A percentile compares a stretch with the other conserved stretches of the same genome.
These are phyloP conservation scores for Aspergillus flavus DNA, from an alignment of 2,329 filamentous ascomycete species.

Conservation along the genomic window DNA sequence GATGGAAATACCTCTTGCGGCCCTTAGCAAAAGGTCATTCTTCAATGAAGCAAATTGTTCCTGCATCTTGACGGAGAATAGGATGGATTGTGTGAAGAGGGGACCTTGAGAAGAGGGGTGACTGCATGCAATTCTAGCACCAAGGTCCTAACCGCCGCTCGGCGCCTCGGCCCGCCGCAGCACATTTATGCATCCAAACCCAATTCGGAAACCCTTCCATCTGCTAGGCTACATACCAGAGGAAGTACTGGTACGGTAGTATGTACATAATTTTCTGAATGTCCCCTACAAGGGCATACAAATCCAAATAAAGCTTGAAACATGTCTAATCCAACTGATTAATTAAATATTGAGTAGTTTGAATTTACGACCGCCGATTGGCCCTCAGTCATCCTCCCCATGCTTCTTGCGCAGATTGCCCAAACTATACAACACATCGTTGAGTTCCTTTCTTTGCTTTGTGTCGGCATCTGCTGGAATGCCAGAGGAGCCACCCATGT, in stretches of 20 bases:
- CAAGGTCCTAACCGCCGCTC: conserved; percentile 10
- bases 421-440: conserved; percentile 42
- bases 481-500: conserved; percentile 32
- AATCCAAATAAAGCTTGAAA: background rate
- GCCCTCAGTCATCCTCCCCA: conserved; percentile 26
- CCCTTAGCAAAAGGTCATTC: conserved; percentile 89
- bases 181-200: background rate
- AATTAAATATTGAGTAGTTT: background rate
- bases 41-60: conserved; percentile 79
- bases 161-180: conserved; percentile 22
- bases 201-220: background rate
- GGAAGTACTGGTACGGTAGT: background rate
- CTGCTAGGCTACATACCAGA: background rate
- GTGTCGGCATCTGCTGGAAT: conserved; percentile 28
- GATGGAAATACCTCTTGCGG: conserved; percentile 71
- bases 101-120: conserved; percentile 23
- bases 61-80: conserved; percentile 56
- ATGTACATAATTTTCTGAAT: background rate
- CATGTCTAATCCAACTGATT: background rate
- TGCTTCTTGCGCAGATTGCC: conserved; percentile 43
- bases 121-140: conserved; percentile 17
- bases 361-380: background rate
- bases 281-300: background rate
- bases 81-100: conserved; percentile 20
- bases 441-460: conserved; percentile 36